A percentile compares a stretch with the other conserved stretches of the same genome.
These are phyloP conservation scores for Aphanomyces cochlioides DNA, from an alignment of 352 stramenopile species.

Conservation along the genomic window DNA sequence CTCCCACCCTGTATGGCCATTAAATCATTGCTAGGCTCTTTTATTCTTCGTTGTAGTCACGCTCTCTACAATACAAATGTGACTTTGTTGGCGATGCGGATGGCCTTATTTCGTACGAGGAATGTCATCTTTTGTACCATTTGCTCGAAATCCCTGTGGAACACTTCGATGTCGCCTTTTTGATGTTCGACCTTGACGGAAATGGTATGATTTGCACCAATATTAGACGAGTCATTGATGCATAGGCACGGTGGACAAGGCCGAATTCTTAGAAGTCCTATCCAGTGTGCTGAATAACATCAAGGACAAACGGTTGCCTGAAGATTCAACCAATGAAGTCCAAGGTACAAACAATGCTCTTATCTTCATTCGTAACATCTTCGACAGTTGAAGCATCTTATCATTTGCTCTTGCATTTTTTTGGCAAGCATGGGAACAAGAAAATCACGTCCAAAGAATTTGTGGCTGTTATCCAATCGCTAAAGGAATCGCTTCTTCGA, in stretches of 20 bases:
- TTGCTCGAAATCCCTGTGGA: slow-evolving; percentile 72
- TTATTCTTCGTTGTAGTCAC: slow-evolving; percentile 36
- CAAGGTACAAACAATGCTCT: slow-evolving; percentile 34
- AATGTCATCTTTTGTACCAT: slow-evolving; percentile 76
- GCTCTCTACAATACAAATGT: slow-evolving; percentile 56
- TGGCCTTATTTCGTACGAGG: slow-evolving; percentile 73
- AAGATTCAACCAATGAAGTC: slow-evolving; percentile 34
- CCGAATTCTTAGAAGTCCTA: slow-evolving; percentile 68
- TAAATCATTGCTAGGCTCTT: not conserved
- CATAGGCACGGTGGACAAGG: slow-evolving; percentile 54
- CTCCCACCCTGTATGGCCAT: slow-evolving; percentile 41
- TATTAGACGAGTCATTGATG: not conserved
- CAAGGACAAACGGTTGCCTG: slow-evolving; percentile 13
- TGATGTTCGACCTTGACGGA: slow-evolving; percentile 74
- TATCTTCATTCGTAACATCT: not conserved
- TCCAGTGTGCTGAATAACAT: slow-evolving; percentile 49
- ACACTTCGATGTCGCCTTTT: slow-evolving; percentile 76
- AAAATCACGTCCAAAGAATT: slow-evolving; percentile 58
- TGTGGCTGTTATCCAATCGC: slow-evolving; percentile 42
- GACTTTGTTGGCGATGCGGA: slow-evolving; percentile 69
- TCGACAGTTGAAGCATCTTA: slow-evolving; percentile 39
- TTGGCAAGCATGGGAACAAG: slow-evolving; percentile 53
- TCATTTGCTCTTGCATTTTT: slow-evolving; percentile 61
- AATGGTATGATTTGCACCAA: slow-evolving; percentile 37
- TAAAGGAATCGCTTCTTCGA: slow-evolving; percentile 58